Evolutionary conservation across 2,329 filamentous ascomycete genomes (phyloP).

Genomic region (Sporothrix schenckii): DNA sequence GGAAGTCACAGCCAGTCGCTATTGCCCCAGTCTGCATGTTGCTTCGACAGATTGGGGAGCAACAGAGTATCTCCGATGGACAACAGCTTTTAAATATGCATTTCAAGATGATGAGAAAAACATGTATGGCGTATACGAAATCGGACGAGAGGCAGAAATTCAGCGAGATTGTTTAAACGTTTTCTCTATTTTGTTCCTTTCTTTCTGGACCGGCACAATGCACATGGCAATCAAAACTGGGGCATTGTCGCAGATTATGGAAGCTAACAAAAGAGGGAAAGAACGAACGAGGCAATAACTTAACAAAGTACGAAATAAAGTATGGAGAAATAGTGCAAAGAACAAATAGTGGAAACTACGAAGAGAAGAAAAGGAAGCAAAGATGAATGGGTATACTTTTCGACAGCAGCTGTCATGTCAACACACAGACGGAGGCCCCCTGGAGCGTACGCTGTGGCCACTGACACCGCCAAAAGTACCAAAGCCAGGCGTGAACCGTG

Average conservation of each 20-base stretch:
- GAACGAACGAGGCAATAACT: constrained; percentile 7
- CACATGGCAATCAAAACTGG: constrained; percentile 27
- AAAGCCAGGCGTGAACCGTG: background rate
- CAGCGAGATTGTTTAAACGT: background rate
- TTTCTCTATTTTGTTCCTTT: background rate
- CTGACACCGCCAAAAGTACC: background rate
- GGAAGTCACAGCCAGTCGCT: background rate
- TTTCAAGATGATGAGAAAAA: background rate
- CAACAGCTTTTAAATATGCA: background rate
- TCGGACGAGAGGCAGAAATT: background rate
- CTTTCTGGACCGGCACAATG: background rate
- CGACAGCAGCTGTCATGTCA: background rate
- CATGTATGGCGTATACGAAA: background rate
- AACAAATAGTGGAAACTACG: too few species aligned
- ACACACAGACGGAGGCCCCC: background rate
- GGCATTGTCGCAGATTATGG: constrained; percentile 24
- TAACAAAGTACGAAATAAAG: background rate
- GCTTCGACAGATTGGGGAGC: background rate
- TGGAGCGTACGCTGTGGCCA: background rate
- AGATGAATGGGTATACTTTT: too few species aligned
- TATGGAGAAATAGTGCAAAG: background rate
- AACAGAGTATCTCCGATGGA: background rate
- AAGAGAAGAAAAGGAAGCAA: background rate
- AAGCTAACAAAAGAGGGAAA: constrained; percentile 4
- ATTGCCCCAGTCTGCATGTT: background rate